Conservation (phyloP, 2,329 filamentous ascomycete genomes). For the Fusarium fujikuroi region DNA sequence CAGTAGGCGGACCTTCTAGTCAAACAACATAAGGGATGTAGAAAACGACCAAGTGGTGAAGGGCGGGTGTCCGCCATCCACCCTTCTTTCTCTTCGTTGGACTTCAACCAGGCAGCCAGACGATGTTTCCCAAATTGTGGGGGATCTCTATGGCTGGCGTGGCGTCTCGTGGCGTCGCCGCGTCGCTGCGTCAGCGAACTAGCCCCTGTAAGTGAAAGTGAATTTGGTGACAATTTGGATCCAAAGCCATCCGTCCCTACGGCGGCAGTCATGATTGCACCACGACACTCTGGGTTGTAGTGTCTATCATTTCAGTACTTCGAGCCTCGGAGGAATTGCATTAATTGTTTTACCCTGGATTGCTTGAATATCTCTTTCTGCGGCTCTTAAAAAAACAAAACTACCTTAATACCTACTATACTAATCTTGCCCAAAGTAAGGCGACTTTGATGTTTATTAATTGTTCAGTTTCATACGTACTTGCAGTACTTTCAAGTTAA, state of each 20-base stretch:
- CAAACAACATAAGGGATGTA: not conserved
- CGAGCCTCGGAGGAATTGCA: not conserved
- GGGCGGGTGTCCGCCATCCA: slow-evolving; percentile 26
- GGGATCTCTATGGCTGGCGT: slow-evolving; percentile 30
- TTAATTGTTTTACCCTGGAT: not conserved
- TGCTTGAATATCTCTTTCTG: not conserved
- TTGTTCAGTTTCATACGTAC: not conserved
- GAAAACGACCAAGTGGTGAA: slow-evolving; percentile 7
- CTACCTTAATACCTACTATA: not conserved
- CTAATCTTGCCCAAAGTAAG: not conserved
- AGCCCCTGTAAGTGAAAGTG: slow-evolving; percentile 22
- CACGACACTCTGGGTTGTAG: no score
- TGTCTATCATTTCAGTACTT: slow-evolving; percentile 1
- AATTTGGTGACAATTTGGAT: not conserved
- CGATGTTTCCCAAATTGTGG: slow-evolving; percentile 3
- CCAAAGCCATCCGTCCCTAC: not conserved
- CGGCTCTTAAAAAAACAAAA: not conserved
- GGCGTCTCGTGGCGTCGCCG: slow-evolving; percentile 32
- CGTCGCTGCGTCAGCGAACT: slow-evolving; percentile 21
- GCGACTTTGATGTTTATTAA: not conserved
- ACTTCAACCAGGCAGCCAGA: not conserved
- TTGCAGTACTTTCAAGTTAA: not conserved
- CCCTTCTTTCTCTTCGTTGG: slow-evolving; percentile 6
- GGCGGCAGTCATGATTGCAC: not conserved
- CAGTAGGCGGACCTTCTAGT: slow-evolving; percentile 9